Evolutionary conservation across 139 green algal genomes (phyloP), one percentile per base, ranked within the genome.

Genomic region (Chlorella vulgaris): DNA sequence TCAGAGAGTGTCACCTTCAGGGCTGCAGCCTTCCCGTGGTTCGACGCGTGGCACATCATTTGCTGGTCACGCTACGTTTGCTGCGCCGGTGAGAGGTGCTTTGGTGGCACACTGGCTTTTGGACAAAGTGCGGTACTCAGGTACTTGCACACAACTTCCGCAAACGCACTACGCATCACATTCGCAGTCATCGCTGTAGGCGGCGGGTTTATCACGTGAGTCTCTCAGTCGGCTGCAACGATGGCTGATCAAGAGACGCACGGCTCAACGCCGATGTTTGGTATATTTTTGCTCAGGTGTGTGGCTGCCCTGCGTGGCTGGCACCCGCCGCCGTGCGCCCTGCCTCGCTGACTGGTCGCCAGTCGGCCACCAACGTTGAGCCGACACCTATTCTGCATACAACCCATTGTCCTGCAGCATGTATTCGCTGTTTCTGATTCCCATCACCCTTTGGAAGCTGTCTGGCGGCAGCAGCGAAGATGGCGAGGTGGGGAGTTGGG

Each of bases 1-100:
- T 99, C 40, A 95, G 96, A 83, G 85, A 93, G 31, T 98, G 97
- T 81, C 76, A 83, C 36, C 76, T 83, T 36, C 35, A 86, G 88
- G 91, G 91, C 61, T 61, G 76, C 76, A 77, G 65, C 36, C 28
- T 83, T 26, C 8, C 47, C 1, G 67, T 76, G 15, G 42, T 83
- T 13, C 89, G 95, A 67, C 77, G 93, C 35, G 93, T 98, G 66
- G 80, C 91, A 2, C 78, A 82, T 28, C 95, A 98, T 91, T 89
- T 98, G 22, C 86, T 99, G 69, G 87, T 94, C 60, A 88, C 92
- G 2, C 87, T 99, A 62, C 75, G 77, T 10, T 91, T 97, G 38
- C 84, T 99, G 81, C 82, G 89, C 26, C 50, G 73, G 73, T 79
- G n/a, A n/a, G n/a, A n/a, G n/a, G n/a, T n/a, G n/a, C n/a, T n/a